phyloP scores from a whole-genome alignment of 139 green algal genomes.

The Eudorina sp. region DNA sequence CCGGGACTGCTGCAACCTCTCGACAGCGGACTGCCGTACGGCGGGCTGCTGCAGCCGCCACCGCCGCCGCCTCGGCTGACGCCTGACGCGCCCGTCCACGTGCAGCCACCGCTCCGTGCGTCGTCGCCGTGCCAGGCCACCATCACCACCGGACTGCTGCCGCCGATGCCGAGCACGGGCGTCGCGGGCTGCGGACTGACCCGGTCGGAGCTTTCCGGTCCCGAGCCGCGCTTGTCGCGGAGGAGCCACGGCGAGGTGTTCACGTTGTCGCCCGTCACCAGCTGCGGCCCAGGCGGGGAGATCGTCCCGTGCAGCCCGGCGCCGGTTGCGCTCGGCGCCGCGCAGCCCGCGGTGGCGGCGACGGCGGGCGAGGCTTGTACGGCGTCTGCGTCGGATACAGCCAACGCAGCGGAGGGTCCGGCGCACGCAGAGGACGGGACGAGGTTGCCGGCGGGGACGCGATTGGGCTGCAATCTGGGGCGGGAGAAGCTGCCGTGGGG shows the following conservation, averaged over 20 bases:
- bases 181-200: background rate
- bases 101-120: background rate
- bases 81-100: slow-evolving; percentile 29
- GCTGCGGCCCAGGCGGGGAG: background rate
- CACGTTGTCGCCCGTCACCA: slow-evolving; percentile 8
- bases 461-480: too few relatives aligned
- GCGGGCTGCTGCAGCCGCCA: background rate
- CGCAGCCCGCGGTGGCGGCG: background rate
- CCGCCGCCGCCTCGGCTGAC: background rate
- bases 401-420: too few relatives aligned
- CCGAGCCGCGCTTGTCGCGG: background rate
- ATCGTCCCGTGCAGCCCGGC: background rate
- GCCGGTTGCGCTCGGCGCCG: background rate
- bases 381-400: too few relatives aligned
- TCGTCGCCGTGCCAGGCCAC: slow-evolving; percentile 24
- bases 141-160: slow-evolving; percentile 6
- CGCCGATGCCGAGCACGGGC: background rate
- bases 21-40: slow-evolving; percentile 4
- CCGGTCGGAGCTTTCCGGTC: background rate
- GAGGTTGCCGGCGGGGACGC: too few relatives aligned
- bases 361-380: background rate
- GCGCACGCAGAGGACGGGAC: too few relatives aligned
- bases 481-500: too few relatives aligned
- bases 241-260: slow-evolving; percentile 32
- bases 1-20: background rate